Evolutionary conservation across 768 basidiomycete species (phyloP), one percentile per base, ranked within the genome.

Genomic region (Psilocybe cyanescens): DNA sequence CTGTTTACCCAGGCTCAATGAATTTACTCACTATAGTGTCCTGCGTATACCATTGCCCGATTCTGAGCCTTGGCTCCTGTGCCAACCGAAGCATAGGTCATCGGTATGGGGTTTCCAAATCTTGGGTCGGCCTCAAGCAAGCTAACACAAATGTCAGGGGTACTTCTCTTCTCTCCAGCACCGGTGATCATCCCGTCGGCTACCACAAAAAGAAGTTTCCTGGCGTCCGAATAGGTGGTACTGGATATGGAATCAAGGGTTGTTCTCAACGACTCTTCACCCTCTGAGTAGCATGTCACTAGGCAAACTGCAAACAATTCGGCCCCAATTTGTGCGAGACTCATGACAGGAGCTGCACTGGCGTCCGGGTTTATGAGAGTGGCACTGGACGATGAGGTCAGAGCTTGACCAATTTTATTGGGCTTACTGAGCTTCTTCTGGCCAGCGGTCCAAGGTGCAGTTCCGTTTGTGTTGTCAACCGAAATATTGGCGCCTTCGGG

Each of bases 171-270:
- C 81, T 99, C 97, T 37, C 97, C 97, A 3, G 90, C 91, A 35
- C 97, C 97, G 0, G 97, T 99, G 65, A 99, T 95, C 94, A 99
- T 97, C 1, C 97, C 97, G 73, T 99, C 97, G 50, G 95, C 95
- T 9, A 99, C 91, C 59, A 99, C 81, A 73, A 98, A 96, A 51
- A 99, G 74, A 19, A 99, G 80, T 72, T 99, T 99, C 60, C 97
- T 83, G 45, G 86, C 80, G 76, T 99, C 97, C 4, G 94, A 94
- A 74, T 99, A 99, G 3, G 83, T 89, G 3, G 97, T 98, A 41
- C 76, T 77, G 0, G 97, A 96, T 60, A 99, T 94, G 3, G 95
- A 92, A 74, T 99, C 97, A 56, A 98, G 83, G 0, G 97, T 99
- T 2, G 89, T 90, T 60, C 93, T 83, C 68, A 99, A 79, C 1